Evolutionary conservation across 768 basidiomycete genomes (phyloP), one percentile per base, ranked within the genome.

Genomic region (Botryobasidium botryosum): DNA sequence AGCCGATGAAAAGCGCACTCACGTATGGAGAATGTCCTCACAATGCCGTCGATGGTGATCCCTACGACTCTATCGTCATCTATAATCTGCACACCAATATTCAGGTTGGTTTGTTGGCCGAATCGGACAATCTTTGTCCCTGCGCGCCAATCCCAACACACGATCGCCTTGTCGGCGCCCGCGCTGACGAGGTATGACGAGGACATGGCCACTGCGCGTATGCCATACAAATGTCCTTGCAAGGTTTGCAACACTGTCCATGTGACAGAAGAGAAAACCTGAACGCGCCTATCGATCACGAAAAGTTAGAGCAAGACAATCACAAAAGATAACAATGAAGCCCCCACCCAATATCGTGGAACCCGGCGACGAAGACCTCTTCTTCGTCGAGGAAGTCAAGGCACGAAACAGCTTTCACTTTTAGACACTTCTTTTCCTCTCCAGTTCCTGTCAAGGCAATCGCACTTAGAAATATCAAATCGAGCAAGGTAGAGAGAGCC

Each of bases 61-160:
- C 85, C 71, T n/a, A 90, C 79, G 18, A 91, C 77, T 26, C 80
- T 68, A 59, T 91, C 87, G 7, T 82, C 81, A 21, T 53, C 70
- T 26, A 88, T 71, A 24, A 91, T 71, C 61, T 88, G 85, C 23
- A 92, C 82, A 6, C 87, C 88, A 41, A 88, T 82, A 55, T 85
- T 87, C 52, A 87, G 73, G 5, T 85, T 91, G 7, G 85, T 91
- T 63, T 90, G 86, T 57, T 92, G 88, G 1, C 87, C 88, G 53
- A 90, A 91, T 15, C 85, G 67, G 29, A 87, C 81, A 39, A 88
- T 79, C 66, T 91, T 92, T 8, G 75, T 77, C 10, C 88, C 88
- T 0, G 79, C 69, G 3, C 86, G 72, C 84, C 83, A 86, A 60
- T 87, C 82, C 84, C 83, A 49, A 17, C 17, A 10, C 3, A 35